These are phyloP conservation scores for Bassia scoparia DNA, from an alignment of 148 eudicot species.

Conservation along the genomic window DNA sequence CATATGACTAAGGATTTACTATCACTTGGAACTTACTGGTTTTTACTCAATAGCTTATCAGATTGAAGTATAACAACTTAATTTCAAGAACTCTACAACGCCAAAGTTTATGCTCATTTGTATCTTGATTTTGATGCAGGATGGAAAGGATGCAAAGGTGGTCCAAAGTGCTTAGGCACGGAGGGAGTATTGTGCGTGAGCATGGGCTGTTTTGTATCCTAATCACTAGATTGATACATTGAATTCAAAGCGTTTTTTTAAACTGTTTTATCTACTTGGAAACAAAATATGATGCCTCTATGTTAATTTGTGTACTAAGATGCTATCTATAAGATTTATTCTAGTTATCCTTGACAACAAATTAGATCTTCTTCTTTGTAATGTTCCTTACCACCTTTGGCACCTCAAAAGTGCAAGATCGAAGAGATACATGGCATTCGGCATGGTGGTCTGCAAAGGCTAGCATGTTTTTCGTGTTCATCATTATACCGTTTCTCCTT, in stretches of 20 bases:
- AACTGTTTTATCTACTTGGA: too few species aligned
- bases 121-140: conserved; percentile 34
- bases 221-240: background rate
- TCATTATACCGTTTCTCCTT: conserved; percentile 44
- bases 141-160: conserved; percentile 60
- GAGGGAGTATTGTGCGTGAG: conserved; percentile 78
- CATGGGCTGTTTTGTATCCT: conserved; percentile 91
- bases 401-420: conserved; percentile 47
- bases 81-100: background rate
- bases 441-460: conserved; percentile 64
- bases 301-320: background rate
- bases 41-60: background rate
- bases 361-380: conserved; percentile 60
- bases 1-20: background rate
- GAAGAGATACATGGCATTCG: conserved; percentile 60
- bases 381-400: conserved; percentile 64
- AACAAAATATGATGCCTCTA: background rate
- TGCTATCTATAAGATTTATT: background rate
- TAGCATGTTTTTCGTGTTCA: conserved; percentile 38
- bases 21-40: background rate
- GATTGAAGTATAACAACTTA: background rate
- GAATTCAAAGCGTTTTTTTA: too few species aligned
- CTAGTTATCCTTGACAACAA: conserved; percentile 30
- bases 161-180: conserved; percentile 60
- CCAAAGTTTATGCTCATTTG: background rate